Conservation (phyloP, 2,329 filamentous ascomycete genomes). For the Colletotrichum acutatum region DNA sequence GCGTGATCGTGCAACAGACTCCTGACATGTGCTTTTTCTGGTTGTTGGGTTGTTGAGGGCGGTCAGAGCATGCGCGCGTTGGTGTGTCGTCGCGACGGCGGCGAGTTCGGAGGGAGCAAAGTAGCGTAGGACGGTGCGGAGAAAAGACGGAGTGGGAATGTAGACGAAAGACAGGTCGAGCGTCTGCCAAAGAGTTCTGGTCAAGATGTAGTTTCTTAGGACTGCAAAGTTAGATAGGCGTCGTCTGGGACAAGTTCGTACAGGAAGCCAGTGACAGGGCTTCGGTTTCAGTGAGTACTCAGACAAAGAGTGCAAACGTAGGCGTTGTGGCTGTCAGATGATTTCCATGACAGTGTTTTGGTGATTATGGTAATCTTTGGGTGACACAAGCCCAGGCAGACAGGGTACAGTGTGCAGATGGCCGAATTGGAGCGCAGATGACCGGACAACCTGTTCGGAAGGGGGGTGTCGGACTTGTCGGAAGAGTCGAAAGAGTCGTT, state of each 20-base stretch:
- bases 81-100: conserved; percentile 19
- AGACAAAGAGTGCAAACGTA: background rate
- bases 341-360: background rate
- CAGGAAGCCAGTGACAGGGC: background rate
- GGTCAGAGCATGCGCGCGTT: conserved; percentile 30
- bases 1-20: conserved; percentile 6
- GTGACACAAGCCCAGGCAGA: conserved; percentile 1
- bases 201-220: background rate
- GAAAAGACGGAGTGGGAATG: background rate
- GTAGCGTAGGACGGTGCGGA: background rate
- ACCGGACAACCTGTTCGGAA: conserved; percentile 17
- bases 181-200: background rate
- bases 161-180: background rate
- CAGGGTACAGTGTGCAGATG: conserved; percentile 26
- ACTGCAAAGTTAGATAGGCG: background rate
- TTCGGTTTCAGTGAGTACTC: background rate
- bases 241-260: background rate
- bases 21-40: conserved; percentile 29
- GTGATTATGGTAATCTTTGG: background rate
- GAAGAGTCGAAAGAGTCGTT: conserved; percentile 3
- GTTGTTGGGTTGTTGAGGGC: conserved; percentile 5
- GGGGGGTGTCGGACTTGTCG: conserved; percentile 5
- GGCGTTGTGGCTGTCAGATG: conserved; percentile 12
- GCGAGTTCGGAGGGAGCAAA: background rate
- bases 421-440: conserved; percentile 23